Evolutionary conservation across 192 early-diverging fungal genomes (phyloP).

Genomic region (Coemansia sp.): DNA sequence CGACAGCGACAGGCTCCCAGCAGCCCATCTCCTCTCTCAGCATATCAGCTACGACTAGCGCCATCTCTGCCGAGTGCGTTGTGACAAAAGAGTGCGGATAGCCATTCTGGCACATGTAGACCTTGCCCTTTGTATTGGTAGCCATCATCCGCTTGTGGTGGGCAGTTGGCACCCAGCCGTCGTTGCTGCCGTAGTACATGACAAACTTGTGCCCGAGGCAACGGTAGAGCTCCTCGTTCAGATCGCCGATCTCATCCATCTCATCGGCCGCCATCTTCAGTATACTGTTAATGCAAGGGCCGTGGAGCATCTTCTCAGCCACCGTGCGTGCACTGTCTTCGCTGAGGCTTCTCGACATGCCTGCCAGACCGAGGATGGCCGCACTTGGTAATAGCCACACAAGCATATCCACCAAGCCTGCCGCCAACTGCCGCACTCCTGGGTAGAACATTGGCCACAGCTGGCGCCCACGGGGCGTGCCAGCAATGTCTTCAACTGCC

Average conservation of each 20-base stretch:
- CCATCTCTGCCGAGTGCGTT: constrained; percentile 39
- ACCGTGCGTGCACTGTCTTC: constrained; percentile 61
- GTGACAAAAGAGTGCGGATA: constrained; percentile 83
- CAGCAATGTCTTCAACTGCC: constrained; percentile 73
- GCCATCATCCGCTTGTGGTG: constrained; percentile 69
- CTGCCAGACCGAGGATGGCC: constrained; percentile 20
- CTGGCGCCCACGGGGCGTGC: constrained; percentile 74
- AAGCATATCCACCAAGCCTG: constrained; percentile 43
- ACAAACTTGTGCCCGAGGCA: constrained; percentile 64
- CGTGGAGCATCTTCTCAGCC: constrained; percentile 67
- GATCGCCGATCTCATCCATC: constrained; percentile 66
- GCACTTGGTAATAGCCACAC: constrained; percentile 35
- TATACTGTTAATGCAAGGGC: constrained; percentile 63
- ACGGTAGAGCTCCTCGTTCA: constrained; percentile 69
- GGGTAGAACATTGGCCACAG: constrained; percentile 51
- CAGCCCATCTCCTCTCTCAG: constrained; percentile 30
- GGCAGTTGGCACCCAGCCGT: constrained; percentile 77
- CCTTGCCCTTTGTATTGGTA: constrained; percentile 66
- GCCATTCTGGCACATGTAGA: constrained; percentile 69
- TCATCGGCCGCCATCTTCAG: constrained; percentile 75
- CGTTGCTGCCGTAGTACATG: constrained; percentile 76
- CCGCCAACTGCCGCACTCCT: constrained; percentile 25
- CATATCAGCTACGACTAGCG: constrained; percentile 29
- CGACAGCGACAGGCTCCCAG: not conserved
- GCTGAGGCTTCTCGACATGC: constrained; percentile 25